Conservation (phyloP, 2,329 filamentous ascomycete genomes). For the Penicillium sp. region DNA sequence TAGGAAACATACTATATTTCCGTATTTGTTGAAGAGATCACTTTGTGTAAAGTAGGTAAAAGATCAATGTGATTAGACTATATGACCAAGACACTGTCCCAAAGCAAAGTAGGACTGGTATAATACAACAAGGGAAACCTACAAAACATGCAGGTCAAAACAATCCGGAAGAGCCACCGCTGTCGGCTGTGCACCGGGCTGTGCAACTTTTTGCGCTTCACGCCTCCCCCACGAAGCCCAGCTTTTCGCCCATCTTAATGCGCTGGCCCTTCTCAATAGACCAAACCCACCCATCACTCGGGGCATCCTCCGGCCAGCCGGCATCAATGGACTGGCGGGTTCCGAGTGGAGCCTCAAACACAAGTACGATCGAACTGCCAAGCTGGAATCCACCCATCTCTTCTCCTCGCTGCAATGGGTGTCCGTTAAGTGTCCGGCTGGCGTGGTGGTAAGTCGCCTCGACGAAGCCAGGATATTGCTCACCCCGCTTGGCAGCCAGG, state of each 20-base stretch:
- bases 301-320: conserved; percentile 57
- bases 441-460: conserved; percentile 85
- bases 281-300: conserved; percentile 77
- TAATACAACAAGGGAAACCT: background rate
- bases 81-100: background rate
- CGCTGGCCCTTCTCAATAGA: conserved; percentile 80
- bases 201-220: conserved; percentile 7
- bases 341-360: conserved; percentile 87
- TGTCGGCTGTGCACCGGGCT: conserved; percentile 3
- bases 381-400: conserved; percentile 99
- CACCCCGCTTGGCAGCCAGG: conserved; percentile 70
- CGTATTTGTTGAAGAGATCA: background rate
- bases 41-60: background rate
- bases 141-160: background rate
- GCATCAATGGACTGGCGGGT: conserved; percentile 57
- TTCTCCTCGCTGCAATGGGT: conserved; percentile 81
- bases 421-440: conserved; percentile 73
- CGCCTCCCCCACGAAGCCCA: conserved; percentile 64
- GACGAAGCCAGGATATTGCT: conserved; percentile 84
- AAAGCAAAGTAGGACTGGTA: conserved; percentile 1
- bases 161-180: background rate
- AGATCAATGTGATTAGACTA: background rate
- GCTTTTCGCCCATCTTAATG: conserved; percentile 82
- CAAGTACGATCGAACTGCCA: conserved; percentile 89
- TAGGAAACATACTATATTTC: background rate